Base-by-base conservation (phyloP, 179 eudicot genomes). In the Dionaea muscipula region DNA sequence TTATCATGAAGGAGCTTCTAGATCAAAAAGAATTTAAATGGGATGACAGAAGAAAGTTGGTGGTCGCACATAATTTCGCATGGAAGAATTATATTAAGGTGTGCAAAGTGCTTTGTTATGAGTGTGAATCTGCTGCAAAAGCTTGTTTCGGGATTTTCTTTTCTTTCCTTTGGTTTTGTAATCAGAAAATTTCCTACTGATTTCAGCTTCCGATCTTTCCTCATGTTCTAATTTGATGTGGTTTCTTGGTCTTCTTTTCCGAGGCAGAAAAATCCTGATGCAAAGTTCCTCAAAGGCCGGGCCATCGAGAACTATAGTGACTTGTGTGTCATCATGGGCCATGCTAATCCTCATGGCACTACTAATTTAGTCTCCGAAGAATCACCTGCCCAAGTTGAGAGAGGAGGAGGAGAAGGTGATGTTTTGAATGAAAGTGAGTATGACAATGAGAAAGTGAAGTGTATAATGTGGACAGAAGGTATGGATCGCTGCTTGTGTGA, bases 401-500 rank as follows among this genome's bases (percentile, higher is more conserved):
- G 46, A 5, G 46, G 46, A 41, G 46, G 13, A 16, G 1, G 6
- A 16, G 7, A 6, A 41, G 46, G 13, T 41, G 26, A 7, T 22
- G 35, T 59, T 48, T 27, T 10, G 8, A 31, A 4, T 31, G 35
- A 31, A 31, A 31, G 35, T 31, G 35, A 31, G 8, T 11, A 39
- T 15, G 13, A n/a, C 7, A 39, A 15, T 15, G 44, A 39, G 44
- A 39, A 39, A 39, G 9, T n/a, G 17, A 39, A 39, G 44, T 3
- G 12, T 14, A 39, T 39, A 23, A 24, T 36, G 25, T 59, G 63
- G 63, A 47, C 55, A 0, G 45, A 33, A 20, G 63, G 49, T 43
- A 59, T 59, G 63, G 63, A 59, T 21, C 21, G 35, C 16, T 59
- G 63, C 63, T 59, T 59, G 37, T 45, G 44, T 17, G 46, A 48